Evolutionary conservation across 2,329 filamentous ascomycete genomes (phyloP).

Genomic region (Penicillium sclerotigenum): DNA sequence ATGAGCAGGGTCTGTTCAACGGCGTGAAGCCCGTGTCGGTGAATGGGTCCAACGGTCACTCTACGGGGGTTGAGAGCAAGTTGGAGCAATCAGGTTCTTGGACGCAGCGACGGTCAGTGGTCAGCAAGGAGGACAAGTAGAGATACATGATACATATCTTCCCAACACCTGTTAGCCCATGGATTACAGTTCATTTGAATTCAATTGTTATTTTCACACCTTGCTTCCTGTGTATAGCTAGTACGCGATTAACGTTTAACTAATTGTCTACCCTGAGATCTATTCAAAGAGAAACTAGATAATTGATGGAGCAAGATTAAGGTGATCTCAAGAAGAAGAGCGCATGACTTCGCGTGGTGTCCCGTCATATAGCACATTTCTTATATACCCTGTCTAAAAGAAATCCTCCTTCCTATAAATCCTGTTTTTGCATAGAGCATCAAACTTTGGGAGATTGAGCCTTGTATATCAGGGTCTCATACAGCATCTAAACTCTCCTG

Average conservation of each 20-base stretch:
- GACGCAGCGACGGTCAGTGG: background rate
- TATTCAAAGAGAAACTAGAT: background rate
- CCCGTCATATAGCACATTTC: no score
- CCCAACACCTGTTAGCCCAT: background rate
- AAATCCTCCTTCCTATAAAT: no score
- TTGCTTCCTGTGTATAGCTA: background rate
- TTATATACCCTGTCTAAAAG: background rate
- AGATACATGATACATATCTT: background rate
- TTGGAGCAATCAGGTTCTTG: background rate
- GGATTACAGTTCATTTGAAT: background rate
- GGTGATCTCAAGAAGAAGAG: no score
- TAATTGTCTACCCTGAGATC: background rate
- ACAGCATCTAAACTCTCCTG: background rate
- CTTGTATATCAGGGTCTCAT: background rate
- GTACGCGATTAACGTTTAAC: background rate
- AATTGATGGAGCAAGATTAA: no score
- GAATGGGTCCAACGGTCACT: background rate
- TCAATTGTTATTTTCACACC: background rate
- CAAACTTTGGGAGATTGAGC: background rate
- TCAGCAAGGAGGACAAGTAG: background rate
- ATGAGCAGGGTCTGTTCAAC: background rate
- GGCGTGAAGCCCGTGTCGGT: background rate
- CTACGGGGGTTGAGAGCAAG: background rate
- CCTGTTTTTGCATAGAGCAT: background rate
- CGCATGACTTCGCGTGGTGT: no score